Percentiles rank a stretch among this genome's conserved stretches.
Evolutionary conservation across 139 green algal genomes (phyloP).

Genomic region (Marvania coccoides): DNA sequence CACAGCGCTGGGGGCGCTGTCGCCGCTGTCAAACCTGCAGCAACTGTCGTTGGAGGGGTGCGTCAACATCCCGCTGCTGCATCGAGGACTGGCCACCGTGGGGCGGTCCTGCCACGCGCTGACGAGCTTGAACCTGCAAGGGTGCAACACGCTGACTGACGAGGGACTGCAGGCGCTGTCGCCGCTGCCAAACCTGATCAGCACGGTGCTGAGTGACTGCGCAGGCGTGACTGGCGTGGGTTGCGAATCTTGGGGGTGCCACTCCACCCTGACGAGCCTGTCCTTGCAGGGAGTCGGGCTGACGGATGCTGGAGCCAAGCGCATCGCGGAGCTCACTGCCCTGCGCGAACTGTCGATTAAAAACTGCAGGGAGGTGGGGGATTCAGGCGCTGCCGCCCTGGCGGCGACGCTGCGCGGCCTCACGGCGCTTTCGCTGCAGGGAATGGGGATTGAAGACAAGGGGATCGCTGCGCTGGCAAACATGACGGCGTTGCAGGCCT

Average conservation of each 20-base stretch:
- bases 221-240: neutral
- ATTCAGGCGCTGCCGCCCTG: slow-evolving; percentile 21
- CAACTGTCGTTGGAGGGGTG: slow-evolving; percentile 18
- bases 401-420: neutral
- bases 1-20: neutral
- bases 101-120: neutral
- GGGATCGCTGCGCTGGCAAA: slow-evolving; percentile 13
- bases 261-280: slow-evolving; percentile 10
- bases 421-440: slow-evolving; percentile 11
- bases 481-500: slow-evolving; percentile 15
- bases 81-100: slow-evolving; percentile 7
- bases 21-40: neutral
- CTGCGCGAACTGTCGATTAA: slow-evolving; percentile 30
- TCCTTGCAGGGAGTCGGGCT: slow-evolving; percentile 19
- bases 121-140: slow-evolving; percentile 11
- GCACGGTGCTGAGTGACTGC: slow-evolving; percentile 32
- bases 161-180: slow-evolving; percentile 24
- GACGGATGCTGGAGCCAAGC: slow-evolving; percentile 27
- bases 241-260: neutral
- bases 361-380: slow-evolving; percentile 30
- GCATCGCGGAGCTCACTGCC: slow-evolving; percentile 9
- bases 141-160: slow-evolving; percentile 34
- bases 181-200: slow-evolving; percentile 9
- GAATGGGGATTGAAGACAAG: slow-evolving; percentile 29
- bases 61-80: slow-evolving; percentile 6